Percentiles rank a stretch among this genome's conserved stretches.
These are phyloP conservation scores for Zygnema circumcarinatum DNA, from an alignment of 139 green algal genomes.

Conservation along the genomic window DNA sequence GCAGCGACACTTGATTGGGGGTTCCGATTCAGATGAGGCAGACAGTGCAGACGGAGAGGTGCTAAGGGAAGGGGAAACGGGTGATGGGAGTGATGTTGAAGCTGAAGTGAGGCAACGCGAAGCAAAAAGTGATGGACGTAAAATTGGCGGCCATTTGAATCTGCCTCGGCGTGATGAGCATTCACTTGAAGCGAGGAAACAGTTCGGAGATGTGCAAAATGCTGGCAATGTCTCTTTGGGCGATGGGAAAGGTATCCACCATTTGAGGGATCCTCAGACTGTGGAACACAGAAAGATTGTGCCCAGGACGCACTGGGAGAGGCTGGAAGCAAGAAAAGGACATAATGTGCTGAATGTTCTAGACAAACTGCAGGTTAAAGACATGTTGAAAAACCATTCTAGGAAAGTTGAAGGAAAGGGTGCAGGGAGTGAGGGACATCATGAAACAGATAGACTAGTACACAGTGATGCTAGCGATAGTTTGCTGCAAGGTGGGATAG, in stretches of 20 bases:
- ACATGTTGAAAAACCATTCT: too few species aligned
- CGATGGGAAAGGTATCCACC: not conserved
- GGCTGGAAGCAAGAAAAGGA: not conserved
- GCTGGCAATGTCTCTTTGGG: not conserved
- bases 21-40: not conserved
- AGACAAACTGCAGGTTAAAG: too few species aligned
- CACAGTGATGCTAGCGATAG: not conserved
- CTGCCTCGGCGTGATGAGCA: not conserved
- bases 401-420: too few species aligned
- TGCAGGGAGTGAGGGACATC: not conserved
- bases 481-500: not conserved
- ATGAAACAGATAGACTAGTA: not conserved
- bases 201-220: not conserved
- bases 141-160: not conserved
- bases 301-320: not conserved
- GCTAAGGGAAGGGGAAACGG: not conserved
- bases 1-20: not conserved
- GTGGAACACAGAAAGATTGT: not conserved
- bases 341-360: not conserved
- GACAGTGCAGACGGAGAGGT: not conserved
- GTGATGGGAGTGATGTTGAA: not conserved
- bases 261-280: not conserved
- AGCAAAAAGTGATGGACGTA: not conserved
- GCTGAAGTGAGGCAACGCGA: not conserved
- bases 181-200: not conserved